Base-by-base conservation (phyloP, 1,139 yeast species). In the Lodderomyces theae region DNA sequence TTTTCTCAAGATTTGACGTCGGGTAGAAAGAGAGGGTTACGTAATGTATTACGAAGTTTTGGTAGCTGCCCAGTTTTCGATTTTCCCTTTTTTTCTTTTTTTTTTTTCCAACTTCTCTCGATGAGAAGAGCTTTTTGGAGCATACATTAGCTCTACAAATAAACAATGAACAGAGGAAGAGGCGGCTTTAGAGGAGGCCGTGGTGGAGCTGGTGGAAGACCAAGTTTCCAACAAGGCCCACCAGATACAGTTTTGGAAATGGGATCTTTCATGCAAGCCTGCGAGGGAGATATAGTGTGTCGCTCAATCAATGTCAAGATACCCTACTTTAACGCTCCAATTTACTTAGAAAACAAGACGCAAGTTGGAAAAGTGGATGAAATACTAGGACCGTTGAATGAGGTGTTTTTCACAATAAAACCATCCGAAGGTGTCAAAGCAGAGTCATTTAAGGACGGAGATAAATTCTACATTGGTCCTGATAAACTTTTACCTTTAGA, bases 301-400 rank as follows among this genome's bases (percentile, higher is more conserved):
- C 88, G 92, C 60, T 88, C 97, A 38, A 86, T 86, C 58, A 92
- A 92, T 66, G 80, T 87, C 47, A 92, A 92, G 73, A 77, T 94
- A 52, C 99, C 99, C 56, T 94, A 92, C 66, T 94, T 94, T 79
- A 94, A 94, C 69, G 99, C 99, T 22, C 98, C 98, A 61, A 90
- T 94, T 60, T 94, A 85, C 64, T 79, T 92, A 54, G 97, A 92
- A 64, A 92, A 92, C 76, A 85, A 84, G 75, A 86, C 96, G 23
- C 94, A 86, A 60, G 82, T 94, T 42, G 99, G 99, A 56, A 94
- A 94, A 68, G 96, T 94, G 44, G 99, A 94, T 63, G 99, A 94
- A 73, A 92, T 94, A 51, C 76, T 94, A 56, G 99, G 99, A 40
- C 97, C 98, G 41, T 72, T 94, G 62, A 92, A 92, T 63, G 98